phyloP scores from a whole-genome alignment of 768 basidiomycete genomes.

The Amanita brunnescens region DNA sequence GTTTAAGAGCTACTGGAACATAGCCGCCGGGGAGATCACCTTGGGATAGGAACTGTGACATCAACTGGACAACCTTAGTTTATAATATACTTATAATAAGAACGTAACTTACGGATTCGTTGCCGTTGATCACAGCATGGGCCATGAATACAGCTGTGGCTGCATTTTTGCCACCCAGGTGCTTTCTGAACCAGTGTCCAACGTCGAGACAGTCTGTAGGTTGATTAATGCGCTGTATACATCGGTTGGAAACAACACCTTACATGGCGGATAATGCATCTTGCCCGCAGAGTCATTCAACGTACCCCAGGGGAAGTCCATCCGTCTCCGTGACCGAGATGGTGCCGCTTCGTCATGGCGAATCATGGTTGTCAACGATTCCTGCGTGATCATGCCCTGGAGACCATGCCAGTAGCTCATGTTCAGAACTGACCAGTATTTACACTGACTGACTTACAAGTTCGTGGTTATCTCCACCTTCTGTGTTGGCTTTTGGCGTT shows the following conservation, averaged over 20 bases:
- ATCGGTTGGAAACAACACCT: constrained; percentile 11
- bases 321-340: constrained; percentile 46
- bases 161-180: constrained; percentile 47
- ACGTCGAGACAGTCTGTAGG: constrained; percentile 45
- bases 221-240: background rate
- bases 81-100: constrained; percentile 1
- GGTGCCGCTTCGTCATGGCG: constrained; percentile 62
- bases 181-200: constrained; percentile 49
- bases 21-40: constrained; percentile 5
- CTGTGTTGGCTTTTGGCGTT: background rate
- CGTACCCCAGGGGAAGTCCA: constrained; percentile 35
- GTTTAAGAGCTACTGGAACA: constrained; percentile 68
- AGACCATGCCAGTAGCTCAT: background rate
- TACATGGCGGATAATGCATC: constrained; percentile 53
- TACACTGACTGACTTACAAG: constrained; percentile 2
- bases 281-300: constrained; percentile 37
- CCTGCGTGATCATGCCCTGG: constrained; percentile 66
- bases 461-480: background rate
- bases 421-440: background rate
- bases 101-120: constrained; percentile 30
- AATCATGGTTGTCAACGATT: constrained; percentile 66
- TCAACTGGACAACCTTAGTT: constrained; percentile 26
- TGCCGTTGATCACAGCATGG: constrained; percentile 66
- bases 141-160: constrained; percentile 62
- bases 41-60: constrained; percentile 32